Base-by-base conservation (phyloP, 2,329 filamentous ascomycete species). In the Fusarium sp. region DNA sequence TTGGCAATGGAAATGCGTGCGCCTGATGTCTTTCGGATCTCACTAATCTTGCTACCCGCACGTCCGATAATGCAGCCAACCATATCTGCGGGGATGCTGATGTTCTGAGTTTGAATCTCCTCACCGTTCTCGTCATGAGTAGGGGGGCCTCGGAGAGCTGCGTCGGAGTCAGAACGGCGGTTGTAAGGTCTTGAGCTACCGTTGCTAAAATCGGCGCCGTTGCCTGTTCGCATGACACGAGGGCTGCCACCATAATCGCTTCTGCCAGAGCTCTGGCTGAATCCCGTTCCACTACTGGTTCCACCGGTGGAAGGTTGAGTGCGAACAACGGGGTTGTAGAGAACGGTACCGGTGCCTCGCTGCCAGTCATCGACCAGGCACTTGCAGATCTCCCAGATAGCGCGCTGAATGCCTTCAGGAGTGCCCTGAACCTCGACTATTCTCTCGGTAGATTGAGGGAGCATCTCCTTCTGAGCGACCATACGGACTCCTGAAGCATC, bases 381-480 rank as follows among this genome's bases (percentile, higher is more conserved):
- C 84, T 98, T 98, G 85, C 94, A 96, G 77, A 99, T 99, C 81
- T 99, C 96, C 96, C 96, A 98, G 58, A 97, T 88, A 69, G 96
- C 95, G 79, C 94, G 94, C 83, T 98, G 94, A 76, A 99, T 97
- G 65, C 95, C 94, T 58, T 97, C 94, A 18, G 96, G 94, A 20
- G 92, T 95, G 74, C 96, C 96, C 80, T 98, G 94, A 47, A 99
- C 92, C 80, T 99, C 96, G 71, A 99, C 96, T 75, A 99, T 94
- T 71, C 96, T 92, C 85, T 99, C 96, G 34, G 96, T 99, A 8
- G 96, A 99, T 82, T 99, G 96, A 38, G 96, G 96, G 10, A 99
- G 90, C 96, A 99, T 99, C 78, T 99, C 96, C 84, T 99, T 99
- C 82, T 99, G 96, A 43, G 96, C 96, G 51, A 99, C 94, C 96